phyloP scores from a whole-genome alignment of 805 yeast species.

The Candida cerambycidarum region DNA sequence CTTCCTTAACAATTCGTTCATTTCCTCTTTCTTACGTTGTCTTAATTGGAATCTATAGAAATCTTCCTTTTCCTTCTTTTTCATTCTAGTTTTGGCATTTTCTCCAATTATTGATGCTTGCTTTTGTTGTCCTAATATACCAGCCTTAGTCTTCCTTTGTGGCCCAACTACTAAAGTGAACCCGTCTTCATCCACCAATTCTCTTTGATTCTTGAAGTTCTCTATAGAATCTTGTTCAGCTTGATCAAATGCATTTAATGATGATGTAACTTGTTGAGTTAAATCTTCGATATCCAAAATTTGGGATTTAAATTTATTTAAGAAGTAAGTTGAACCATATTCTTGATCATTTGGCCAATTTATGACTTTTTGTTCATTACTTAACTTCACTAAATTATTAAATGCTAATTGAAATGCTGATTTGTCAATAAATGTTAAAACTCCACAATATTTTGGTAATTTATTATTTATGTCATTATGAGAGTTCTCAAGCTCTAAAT shows the following conservation, averaged over 20 bases:
- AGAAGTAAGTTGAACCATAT: conserved; percentile 43
- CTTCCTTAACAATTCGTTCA: conserved; percentile 79
- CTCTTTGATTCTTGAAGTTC: conserved; percentile 52
- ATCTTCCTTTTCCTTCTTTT: conserved; percentile 79
- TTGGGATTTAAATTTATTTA: conserved; percentile 32
- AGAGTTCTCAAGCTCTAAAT: conserved; percentile 36
- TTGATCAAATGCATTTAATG: conserved; percentile 65
- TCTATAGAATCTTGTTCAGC: conserved; percentile 65
- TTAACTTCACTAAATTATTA: conserved; percentile 55
- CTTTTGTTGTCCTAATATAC: conserved; percentile 58
- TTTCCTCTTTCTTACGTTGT: conserved; percentile 87
- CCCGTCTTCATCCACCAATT: conserved; percentile 87
- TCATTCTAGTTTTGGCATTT: conserved; percentile 49
- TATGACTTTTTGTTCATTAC: conserved; percentile 22
- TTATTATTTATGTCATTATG: conserved; percentile 20
- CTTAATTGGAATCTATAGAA: conserved; percentile 96
- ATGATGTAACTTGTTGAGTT: conserved; percentile 55
- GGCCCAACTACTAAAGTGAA: conserved; percentile 88
- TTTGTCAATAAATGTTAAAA: conserved; percentile 73
- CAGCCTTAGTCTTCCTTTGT: conserved; percentile 77
- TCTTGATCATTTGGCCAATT: conserved; percentile 40
- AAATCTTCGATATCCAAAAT: conserved; percentile 52
- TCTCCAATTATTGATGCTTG: conserved; percentile 32
- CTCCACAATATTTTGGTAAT: conserved; percentile 72
- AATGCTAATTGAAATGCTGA: conserved; percentile 65